These are phyloP conservation scores for Priceomyces castillae DNA, from an alignment of 805 yeast genomes.

Conservation along the genomic window DNA sequence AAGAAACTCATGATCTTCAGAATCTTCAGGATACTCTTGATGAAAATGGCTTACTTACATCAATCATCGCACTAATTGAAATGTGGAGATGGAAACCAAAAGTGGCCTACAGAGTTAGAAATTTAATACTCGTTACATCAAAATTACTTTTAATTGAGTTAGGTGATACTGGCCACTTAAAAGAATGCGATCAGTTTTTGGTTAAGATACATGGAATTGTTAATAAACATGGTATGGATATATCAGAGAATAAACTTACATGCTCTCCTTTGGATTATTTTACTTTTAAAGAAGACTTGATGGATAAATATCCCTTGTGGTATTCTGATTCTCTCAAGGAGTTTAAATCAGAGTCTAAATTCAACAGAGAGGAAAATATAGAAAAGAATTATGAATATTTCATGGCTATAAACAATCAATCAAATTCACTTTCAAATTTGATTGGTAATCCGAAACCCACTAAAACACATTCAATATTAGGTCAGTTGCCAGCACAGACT, in stretches of 20 bases:
- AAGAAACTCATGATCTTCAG: constrained; percentile 6
- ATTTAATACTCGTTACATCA: constrained; percentile 51
- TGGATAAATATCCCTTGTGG: constrained; percentile 73
- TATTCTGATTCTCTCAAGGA: constrained; percentile 30
- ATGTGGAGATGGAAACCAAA: constrained; percentile 60
- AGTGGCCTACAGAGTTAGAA: constrained; percentile 47
- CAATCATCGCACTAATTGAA: constrained; percentile 52
- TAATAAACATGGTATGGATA: constrained; percentile 19
- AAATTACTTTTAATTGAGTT: constrained; percentile 56
- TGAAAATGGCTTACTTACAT: constrained; percentile 39
- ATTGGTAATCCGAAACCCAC: constrained; percentile 57
- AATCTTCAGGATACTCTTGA: constrained; percentile 20
- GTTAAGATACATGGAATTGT: constrained; percentile 37
- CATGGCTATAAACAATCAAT: constrained; percentile 41
- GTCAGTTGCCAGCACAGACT: constrained; percentile 50
- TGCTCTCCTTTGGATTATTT: constrained; percentile 86
- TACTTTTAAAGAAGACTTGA: constrained; percentile 71
- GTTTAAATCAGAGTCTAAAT: no score
- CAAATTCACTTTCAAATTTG: constrained; percentile 57
- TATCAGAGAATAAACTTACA: constrained; percentile 29
- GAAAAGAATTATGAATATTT: constrained; percentile 27
- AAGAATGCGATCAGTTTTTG: constrained; percentile 46
- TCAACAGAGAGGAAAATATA: not conserved
- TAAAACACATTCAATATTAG: constrained; percentile 41
- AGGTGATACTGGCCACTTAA: constrained; percentile 50